Conservation (phyloP, 1,284 basidiomycete genomes). For the Somion occarium region DNA sequence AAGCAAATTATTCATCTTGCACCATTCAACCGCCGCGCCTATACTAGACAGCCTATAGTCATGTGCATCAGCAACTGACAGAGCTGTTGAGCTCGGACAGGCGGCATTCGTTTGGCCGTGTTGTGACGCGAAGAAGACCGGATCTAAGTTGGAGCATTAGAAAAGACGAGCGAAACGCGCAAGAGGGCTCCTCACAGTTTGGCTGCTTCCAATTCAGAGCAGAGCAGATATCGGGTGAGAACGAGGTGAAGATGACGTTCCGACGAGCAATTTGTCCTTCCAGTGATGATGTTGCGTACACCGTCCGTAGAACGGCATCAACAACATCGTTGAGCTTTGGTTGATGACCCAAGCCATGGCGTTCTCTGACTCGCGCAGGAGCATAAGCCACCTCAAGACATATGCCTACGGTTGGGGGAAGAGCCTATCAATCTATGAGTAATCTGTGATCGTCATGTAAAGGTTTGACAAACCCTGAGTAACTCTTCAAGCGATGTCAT, state of each 20-base stretch:
- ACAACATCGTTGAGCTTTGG: slow-evolving; percentile 78
- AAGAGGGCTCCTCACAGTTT: slow-evolving; percentile 63
- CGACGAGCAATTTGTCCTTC: slow-evolving; percentile 52
- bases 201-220: slow-evolving; percentile 99
- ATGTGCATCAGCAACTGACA: slow-evolving; percentile 41
- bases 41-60: slow-evolving; percentile 69
- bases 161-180: background rate
- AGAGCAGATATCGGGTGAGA: slow-evolving; percentile 82
- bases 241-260: slow-evolving; percentile 85
- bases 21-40: slow-evolving; percentile 90
- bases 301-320: slow-evolving; percentile 76
- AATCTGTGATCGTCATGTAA: background rate
- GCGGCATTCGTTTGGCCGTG: slow-evolving; percentile 63
- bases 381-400: slow-evolving; percentile 80
- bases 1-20: slow-evolving; percentile 89
- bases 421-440: slow-evolving; percentile 12
- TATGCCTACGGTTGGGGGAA: slow-evolving; percentile 72
- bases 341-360: slow-evolving; percentile 43
- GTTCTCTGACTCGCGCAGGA: slow-evolving; percentile 37
- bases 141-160: slow-evolving; percentile 51
- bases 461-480: slow-evolving; percentile 50
- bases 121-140: slow-evolving; percentile 90
- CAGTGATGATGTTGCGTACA: slow-evolving; percentile 64
- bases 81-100: slow-evolving; percentile 36
- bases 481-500: slow-evolving; percentile 73